Conservation (phyloP, 2,329 filamentous ascomycete species). For the Chrysosporium keratinophilum region DNA sequence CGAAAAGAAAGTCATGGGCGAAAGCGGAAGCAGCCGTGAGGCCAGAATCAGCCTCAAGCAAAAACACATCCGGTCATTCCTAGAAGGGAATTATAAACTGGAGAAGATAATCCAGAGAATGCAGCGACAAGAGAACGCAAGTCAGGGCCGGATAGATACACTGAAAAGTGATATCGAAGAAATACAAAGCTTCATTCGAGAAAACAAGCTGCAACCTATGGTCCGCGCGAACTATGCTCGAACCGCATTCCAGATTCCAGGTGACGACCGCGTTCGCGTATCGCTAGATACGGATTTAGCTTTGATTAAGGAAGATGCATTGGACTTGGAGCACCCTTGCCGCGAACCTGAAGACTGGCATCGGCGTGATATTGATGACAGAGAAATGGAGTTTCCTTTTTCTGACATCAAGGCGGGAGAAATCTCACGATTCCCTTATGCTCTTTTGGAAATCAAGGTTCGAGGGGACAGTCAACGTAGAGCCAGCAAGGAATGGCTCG, state of each 20-base stretch:
- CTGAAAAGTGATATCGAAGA: conserved; percentile 63
- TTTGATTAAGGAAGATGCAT: conserved; percentile 64
- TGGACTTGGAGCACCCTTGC: conserved; percentile 77
- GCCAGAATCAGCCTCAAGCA: conserved; percentile 78
- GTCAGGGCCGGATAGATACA: conserved; percentile 53
- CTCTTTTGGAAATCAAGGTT: conserved; percentile 85
- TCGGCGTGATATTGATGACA: conserved; percentile 74
- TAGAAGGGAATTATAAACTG: conserved; percentile 79
- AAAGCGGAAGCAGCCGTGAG: conserved; percentile 67
- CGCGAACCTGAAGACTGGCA: conserved; percentile 86
- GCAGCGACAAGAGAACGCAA: conserved; percentile 57
- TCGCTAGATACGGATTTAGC: conserved; percentile 88
- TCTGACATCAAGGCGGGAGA: conserved; percentile 79
- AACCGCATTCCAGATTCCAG: conserved; percentile 91
- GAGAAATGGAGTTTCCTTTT: conserved; percentile 78
- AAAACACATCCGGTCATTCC: conserved; percentile 81
- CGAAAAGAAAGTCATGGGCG: conserved; percentile 78
- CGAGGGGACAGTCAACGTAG: conserved; percentile 45
- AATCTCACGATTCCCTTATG: conserved; percentile 80
- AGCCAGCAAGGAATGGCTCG: conserved; percentile 69
- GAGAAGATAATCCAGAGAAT: conserved; percentile 85
- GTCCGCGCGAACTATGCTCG: conserved; percentile 87
- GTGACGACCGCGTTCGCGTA: conserved; percentile 80
- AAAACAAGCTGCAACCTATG: conserved; percentile 69
- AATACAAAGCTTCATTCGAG: conserved; percentile 69